Percentiles rank a stretch among this genome's conserved stretches.
Evolutionary conservation across 192 early-diverging fungal species (phyloP).

Genomic region (Entophlyctis luteolus): DNA sequence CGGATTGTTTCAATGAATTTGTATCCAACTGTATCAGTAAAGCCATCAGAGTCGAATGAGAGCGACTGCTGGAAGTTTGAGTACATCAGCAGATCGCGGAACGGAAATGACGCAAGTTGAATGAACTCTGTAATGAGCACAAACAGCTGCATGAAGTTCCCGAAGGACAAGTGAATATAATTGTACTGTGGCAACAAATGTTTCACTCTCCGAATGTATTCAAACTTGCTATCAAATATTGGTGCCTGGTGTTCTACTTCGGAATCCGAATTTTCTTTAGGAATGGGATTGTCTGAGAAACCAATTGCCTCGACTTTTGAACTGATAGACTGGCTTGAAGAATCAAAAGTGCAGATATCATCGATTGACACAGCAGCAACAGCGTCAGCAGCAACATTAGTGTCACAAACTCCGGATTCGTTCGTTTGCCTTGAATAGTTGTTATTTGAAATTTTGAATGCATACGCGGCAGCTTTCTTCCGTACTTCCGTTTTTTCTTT

Average conservation of each 20-base stretch:
- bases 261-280: neutral
- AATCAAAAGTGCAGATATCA: neutral
- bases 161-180: constrained; percentile 5
- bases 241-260: neutral
- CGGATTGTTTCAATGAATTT: constrained; percentile 7
- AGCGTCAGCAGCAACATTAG: neutral
- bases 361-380: neutral
- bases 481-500: constrained; percentile 19
- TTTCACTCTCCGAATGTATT: constrained; percentile 26
- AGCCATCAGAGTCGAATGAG: neutral
- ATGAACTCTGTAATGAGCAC: constrained; percentile 74
- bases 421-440: neutral
- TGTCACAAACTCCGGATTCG: neutral
- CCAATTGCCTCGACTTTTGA: neutral
- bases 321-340: neutral
- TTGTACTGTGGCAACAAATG: constrained; percentile 34
- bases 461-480: constrained; percentile 20
- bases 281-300: neutral
- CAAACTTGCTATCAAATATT: constrained; percentile 19
- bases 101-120: constrained; percentile 73
- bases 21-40: constrained; percentile 2
- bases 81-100: constrained; percentile 59
- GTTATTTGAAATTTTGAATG: constrained; percentile 3
- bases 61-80: constrained; percentile 20
- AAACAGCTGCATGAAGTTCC: constrained; percentile 68